phyloP scores from a whole-genome alignment of 1,284 basidiomycete genomes.

The Grifola frondosa region DNA sequence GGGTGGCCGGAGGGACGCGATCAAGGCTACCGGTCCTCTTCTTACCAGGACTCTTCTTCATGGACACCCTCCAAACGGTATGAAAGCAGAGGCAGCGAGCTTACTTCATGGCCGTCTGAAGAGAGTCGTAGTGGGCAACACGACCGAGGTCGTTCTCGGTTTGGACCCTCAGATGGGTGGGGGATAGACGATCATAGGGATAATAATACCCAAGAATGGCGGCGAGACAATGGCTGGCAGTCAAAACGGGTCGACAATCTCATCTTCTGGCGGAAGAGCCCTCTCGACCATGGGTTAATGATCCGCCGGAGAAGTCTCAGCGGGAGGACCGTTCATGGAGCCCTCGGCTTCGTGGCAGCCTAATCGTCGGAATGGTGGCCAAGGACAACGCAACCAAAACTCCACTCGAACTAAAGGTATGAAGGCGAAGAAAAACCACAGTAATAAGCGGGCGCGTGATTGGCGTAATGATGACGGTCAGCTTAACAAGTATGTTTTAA shows the following conservation, averaged over 20 bases:
- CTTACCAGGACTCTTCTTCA: slow-evolving; percentile 39
- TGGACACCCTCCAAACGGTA: slow-evolving; percentile 38
- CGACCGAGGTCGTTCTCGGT: slow-evolving; percentile 19
- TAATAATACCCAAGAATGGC: slow-evolving; percentile 20
- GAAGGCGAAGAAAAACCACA: slow-evolving; percentile 38
- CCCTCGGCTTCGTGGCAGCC: slow-evolving; percentile 37
- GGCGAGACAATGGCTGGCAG: slow-evolving; percentile 40
- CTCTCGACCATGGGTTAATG: slow-evolving; percentile 11
- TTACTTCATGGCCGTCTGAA: slow-evolving; percentile 42
- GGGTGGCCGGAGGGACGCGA: slow-evolving; percentile 51
- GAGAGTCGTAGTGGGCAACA: slow-evolving; percentile 28
- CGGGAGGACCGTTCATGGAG: slow-evolving; percentile 36
- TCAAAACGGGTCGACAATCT: slow-evolving; percentile 20
- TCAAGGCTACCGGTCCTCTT: slow-evolving; percentile 39
- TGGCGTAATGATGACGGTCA: slow-evolving; percentile 63
- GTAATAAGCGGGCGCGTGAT: slow-evolving; percentile 44
- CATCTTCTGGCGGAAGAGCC: slow-evolving; percentile 13
- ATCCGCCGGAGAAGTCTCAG: slow-evolving; percentile 19
- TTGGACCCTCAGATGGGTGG: slow-evolving; percentile 21
- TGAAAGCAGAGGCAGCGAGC: slow-evolving; percentile 30
- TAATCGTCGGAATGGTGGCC: slow-evolving; percentile 27
- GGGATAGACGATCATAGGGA: slow-evolving; percentile 25
- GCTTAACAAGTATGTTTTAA: slow-evolving; percentile 63
- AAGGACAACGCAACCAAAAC: slow-evolving; percentile 30
- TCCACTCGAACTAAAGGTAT: slow-evolving; percentile 32